Evolutionary conservation across 23 red algal species (phyloP), one percentile per base, ranked within the genome.

Genomic region (Agarophyton chilense): DNA sequence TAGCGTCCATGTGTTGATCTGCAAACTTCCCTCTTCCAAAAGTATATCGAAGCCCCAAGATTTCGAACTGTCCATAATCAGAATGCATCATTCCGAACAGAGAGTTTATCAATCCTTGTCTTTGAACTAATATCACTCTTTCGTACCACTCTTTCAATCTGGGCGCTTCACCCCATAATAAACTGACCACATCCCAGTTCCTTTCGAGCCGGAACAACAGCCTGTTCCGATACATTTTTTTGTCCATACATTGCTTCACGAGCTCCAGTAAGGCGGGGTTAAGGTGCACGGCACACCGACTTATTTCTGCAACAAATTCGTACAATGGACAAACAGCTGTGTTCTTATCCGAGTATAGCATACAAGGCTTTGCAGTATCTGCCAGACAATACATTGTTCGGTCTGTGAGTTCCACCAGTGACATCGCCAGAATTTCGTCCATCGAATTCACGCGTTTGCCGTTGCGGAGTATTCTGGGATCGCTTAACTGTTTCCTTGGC

Each of bases 1-100:
- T 43, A 25, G 66, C 36, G 5, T 72, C 35, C 38, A 16, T 8
- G 29, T 44, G 66, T 28, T 72, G 38, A 28, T 72, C 66, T 11
- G 34, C 35, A 5, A 21, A 72, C 40, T 72, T 44, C 25, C 62
- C 29, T 36, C 66, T 34, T 21, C 36, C 36, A 44, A 43, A 72
- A 2, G 40, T 43, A 32, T 72, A 72, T 44, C 66, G 66, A 2
- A 72, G 40, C 35, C 66, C 66, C 13, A 22, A 17, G 22, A 72
- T 32, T 43, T 72, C 66, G 31, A 72, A 72, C 66, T 72, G 66
- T n/a, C 66, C 68, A n/a, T 74, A 74, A 29, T 74, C 41, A 10
- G 40, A 74, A 35, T 74, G 68, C 40, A 74, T 40, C 16, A 74
- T 74, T 9, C 10, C 39, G 16, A 74, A 49, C 38, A 74, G 24